Percentiles rank a stretch among this genome's conserved stretches.
Evolutionary conservation across 2,329 filamentous ascomycete genomes (phyloP).

Genomic region (Thielaviopsis cerberus): DNA sequence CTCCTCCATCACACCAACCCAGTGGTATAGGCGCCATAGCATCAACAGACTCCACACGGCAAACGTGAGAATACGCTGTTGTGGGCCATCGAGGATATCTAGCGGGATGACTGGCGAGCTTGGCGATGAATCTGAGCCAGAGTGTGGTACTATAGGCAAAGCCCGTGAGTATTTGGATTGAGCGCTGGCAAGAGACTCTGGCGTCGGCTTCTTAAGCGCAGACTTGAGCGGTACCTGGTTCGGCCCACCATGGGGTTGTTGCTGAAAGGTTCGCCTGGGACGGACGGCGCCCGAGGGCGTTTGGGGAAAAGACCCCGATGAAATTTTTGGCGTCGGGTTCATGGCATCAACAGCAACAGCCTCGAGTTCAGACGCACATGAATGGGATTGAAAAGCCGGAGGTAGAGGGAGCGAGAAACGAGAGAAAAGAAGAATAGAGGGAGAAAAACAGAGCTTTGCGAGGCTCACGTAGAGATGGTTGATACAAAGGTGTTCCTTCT

Average conservation of each 20-base stretch:
- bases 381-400: background rate
- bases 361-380: background rate
- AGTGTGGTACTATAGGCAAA: slow-evolving; percentile 30
- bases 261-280: slow-evolving; percentile 9
- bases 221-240: background rate
- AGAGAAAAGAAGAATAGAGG: background rate
- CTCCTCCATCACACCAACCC: slow-evolving; percentile 56
- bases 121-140: slow-evolving; percentile 14
- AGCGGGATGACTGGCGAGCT: slow-evolving; percentile 57
- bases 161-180: slow-evolving; percentile 10
- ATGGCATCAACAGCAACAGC: slow-evolving; percentile 3
- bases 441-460: background rate
- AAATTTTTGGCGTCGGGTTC: slow-evolving; percentile 11
- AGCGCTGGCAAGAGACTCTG: background rate
- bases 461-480: background rate
- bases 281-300: slow-evolving; percentile 10
- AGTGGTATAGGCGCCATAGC: slow-evolving; percentile 78
- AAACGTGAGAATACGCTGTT: slow-evolving; percentile 72
- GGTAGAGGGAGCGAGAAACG: background rate
- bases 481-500: background rate
- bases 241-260: background rate
- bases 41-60: slow-evolving; percentile 60
- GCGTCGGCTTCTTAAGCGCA: slow-evolving; percentile 1
- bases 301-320: slow-evolving; percentile 10
- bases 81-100: slow-evolving; percentile 68